phyloP scores from a whole-genome alignment of 2,329 filamentous ascomycete species.

The Fusarium tricinctum region DNA sequence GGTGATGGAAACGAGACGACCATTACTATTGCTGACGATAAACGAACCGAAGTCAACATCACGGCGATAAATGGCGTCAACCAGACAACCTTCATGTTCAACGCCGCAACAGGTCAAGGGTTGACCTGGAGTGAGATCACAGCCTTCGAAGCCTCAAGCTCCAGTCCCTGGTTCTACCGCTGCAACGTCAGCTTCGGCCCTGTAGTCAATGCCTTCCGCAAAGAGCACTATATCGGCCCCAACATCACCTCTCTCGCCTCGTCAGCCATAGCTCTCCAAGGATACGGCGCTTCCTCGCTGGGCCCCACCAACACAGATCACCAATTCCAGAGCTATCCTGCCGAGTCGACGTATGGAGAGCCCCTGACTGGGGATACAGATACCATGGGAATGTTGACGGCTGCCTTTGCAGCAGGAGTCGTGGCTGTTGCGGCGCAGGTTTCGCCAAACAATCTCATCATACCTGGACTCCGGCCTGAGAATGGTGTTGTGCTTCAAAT shows the following conservation, averaged over 20 bases:
- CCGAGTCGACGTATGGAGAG: conserved; percentile 56
- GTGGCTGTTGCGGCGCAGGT: conserved; percentile 52
- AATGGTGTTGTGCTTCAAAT: conserved; percentile 53
- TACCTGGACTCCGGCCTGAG: conserved; percentile 51
- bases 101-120: conserved; percentile 21
- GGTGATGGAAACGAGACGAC: conserved; percentile 30
- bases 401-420: conserved; percentile 56
- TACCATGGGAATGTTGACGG: conserved; percentile 55
- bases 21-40: conserved; percentile 31
- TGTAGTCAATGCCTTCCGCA: conserved; percentile 34
- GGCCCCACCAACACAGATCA: conserved; percentile 24
- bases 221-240: conserved; percentile 37
- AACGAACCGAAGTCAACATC: conserved; percentile 16
- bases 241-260: conserved; percentile 41
- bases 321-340: conserved; percentile 58
- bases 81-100: conserved; percentile 44
- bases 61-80: conserved; percentile 32
- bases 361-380: conserved; percentile 50
- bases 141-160: conserved; percentile 42
- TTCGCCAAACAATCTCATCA: conserved; percentile 46
- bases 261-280: conserved; percentile 43
- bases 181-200: conserved; percentile 42
- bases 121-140: conserved; percentile 39
- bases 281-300: conserved; percentile 42
- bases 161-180: conserved; percentile 42